Base-by-base conservation (phyloP, 306 rosid species). In the Fragaria iinumae region DNA sequence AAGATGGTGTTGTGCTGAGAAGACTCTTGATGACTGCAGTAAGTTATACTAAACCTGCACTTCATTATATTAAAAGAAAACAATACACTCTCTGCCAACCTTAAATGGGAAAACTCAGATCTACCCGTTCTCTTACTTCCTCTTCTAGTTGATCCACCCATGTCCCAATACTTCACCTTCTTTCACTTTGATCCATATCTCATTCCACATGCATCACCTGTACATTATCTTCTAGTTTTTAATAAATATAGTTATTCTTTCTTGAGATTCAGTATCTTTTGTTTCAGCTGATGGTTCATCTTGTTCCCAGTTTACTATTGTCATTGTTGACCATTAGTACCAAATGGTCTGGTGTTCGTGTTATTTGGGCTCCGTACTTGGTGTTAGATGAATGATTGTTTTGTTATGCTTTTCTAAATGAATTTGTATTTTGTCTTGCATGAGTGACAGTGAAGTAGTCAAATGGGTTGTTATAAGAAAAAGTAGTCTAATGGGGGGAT, bases 1-100 rank as follows among this genome's bases (percentile, higher is more conserved):
- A 88, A 77, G 96, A 95, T 47, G 98, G 98, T 52, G 86, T 81
- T 50, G 93, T 84, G 85, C 88, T 95, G 71, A 88, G 98, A 88
- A 89, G 98, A 83, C 98, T 95, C 76, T 83, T 92, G 78, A 95
- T 95, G 96, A 95, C 95, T 77, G 97, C 90, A 9, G 98, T 95
- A 80, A 90, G 98, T 90, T 76, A 55, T 71, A 63, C 69, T 67
- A 43, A 64, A 44, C 56, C 55, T 49, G 60, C 23, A 39, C 56
- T 23, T 23, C 38, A 49, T 52, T 4, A 55, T 72, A 53, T 56
- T 14, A 12, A 6, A 23, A 45, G 0, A 6, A 45, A 5, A 14
- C 1, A 20, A 6, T 21, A 70, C 20, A 18, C 25, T 29, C 25
- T 29, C 20, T 71, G 8, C 52, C 62, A 48, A 49, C 34, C 11